These are phyloP conservation scores for Pilobolus umbonatus DNA, from an alignment of 192 early-diverging fungal genomes.

Conservation along the genomic window DNA sequence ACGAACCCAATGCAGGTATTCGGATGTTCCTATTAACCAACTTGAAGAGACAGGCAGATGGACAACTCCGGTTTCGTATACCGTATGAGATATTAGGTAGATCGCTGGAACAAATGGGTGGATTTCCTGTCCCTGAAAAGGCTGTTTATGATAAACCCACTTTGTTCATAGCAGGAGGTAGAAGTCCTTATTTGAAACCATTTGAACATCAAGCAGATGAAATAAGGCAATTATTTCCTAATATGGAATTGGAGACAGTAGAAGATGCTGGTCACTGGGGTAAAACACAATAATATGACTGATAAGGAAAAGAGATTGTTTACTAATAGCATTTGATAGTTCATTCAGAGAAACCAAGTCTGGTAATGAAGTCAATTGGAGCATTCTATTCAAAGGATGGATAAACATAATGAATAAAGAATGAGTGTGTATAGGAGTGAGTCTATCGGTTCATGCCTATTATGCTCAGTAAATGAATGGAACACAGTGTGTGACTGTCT, in stretches of 20 bases:
- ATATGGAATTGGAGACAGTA: slow-evolving; percentile 55
- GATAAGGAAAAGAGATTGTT: background rate
- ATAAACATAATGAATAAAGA: too few relatives aligned
- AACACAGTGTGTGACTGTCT: too few relatives aligned
- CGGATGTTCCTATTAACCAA: slow-evolving; percentile 91
- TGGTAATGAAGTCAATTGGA: too few relatives aligned
- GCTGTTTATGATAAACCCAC: slow-evolving; percentile 54
- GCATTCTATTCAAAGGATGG: too few relatives aligned
- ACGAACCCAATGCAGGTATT: slow-evolving; percentile 48
- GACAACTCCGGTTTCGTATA: slow-evolving; percentile 60
- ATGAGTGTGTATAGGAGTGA: too few relatives aligned
- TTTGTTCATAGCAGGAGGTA: slow-evolving; percentile 78
- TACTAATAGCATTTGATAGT: too few relatives aligned
- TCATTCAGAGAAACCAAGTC: too few relatives aligned
- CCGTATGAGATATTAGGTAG: slow-evolving; percentile 66
- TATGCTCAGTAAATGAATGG: too few relatives aligned
- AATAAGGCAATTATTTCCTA: slow-evolving; percentile 72
- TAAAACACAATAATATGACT: slow-evolving; percentile 29
- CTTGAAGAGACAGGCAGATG: slow-evolving; percentile 48
- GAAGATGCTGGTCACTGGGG: slow-evolving; percentile 89
- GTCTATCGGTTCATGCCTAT: too few relatives aligned
- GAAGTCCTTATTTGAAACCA: slow-evolving; percentile 62
- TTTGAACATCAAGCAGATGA: slow-evolving; percentile 34
- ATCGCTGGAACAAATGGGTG: slow-evolving; percentile 47
- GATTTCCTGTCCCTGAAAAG: slow-evolving; percentile 40